Percentiles rank a stretch among this genome's conserved stretches.
These are phyloP conservation scores for Murraya koenigii DNA, from an alignment of 345 rosid species.

Conservation along the genomic window DNA sequence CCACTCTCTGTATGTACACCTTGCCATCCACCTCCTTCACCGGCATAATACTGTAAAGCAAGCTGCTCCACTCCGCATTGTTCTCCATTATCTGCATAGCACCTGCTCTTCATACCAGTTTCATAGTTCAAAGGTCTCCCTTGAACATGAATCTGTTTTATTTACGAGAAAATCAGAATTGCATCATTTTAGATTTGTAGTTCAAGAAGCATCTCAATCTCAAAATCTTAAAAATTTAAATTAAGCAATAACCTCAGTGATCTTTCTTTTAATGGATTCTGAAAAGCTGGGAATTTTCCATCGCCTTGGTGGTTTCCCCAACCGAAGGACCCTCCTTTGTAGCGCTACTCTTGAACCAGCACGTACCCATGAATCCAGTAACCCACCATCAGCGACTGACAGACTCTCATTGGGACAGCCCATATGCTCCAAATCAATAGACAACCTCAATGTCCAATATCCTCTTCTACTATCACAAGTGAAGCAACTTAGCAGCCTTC, in stretches of 20 bases:
- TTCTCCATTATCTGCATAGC: conserved; percentile 85
- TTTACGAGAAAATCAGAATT: background rate
- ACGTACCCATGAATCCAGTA: conserved; percentile 85
- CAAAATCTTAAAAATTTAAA: conserved; percentile 5
- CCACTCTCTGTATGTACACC: conserved; percentile 90
- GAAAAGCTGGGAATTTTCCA: conserved; percentile 84
- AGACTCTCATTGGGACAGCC: conserved; percentile 75
- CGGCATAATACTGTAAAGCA: conserved; percentile 81
- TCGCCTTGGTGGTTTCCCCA: conserved; percentile 95
- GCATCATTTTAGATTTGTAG: background rate
- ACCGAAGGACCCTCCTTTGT: conserved; percentile 76
- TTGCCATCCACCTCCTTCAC: conserved; percentile 83
- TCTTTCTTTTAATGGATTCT: conserved; percentile 49
- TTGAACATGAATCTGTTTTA: conserved; percentile 61
- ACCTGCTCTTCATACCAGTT: conserved; percentile 71
- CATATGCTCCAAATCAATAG: conserved; percentile 80
- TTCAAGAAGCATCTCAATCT: conserved; percentile 15
- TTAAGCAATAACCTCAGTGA: conserved; percentile 51
- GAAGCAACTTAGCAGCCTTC: conserved; percentile 56
- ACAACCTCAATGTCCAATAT: conserved; percentile 84
- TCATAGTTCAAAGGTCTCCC: conserved; percentile 90
- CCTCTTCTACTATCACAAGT: conserved; percentile 83
- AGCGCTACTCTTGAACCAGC: conserved; percentile 87
- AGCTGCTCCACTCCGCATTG: conserved; percentile 97
- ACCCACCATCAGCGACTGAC: conserved; percentile 72